Conservation (phyloP, 2,329 filamentous ascomycete genomes). For the Cryphonectria japonica region DNA sequence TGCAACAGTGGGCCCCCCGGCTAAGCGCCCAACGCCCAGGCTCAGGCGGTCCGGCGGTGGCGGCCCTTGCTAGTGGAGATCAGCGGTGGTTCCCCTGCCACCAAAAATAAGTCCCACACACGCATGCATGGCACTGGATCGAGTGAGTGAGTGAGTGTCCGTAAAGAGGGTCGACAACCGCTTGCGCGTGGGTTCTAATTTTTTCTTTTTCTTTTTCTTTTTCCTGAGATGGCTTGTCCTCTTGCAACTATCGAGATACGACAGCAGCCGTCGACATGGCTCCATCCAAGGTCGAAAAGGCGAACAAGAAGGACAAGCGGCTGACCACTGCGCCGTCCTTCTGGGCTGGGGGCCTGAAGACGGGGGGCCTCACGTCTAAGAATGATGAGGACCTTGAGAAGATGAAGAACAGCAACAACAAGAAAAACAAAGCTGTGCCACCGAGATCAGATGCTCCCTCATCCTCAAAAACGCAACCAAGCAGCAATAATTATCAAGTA, state of each 20-base stretch:
- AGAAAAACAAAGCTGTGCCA: background rate
- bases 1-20: conserved; percentile 7
- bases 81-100: background rate
- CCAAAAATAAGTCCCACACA: conserved; percentile 3
- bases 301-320: conserved; percentile 16
- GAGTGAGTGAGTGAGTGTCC: background rate
- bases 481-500: background rate
- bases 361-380: conserved; percentile 1
- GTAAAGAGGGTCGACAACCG: conserved; percentile 6
- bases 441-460: background rate
- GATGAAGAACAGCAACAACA: background rate
- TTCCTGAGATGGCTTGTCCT: background rate
- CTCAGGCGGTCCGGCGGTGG: conserved; percentile 4
- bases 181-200: background rate
- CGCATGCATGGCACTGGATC: background rate
- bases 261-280: conserved; percentile 8
- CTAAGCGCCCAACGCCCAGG: background rate
- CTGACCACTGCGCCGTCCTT: background rate
- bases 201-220: background rate
- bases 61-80: background rate
- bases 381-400: background rate
- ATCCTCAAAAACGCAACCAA: background rate
- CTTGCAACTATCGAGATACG: background rate
- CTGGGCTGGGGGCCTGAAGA: background rate
- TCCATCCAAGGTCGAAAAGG: conserved; percentile 1